These are phyloP conservation scores for Suillus lakei DNA, from an alignment of 768 basidiomycete genomes.

Conservation along the genomic window DNA sequence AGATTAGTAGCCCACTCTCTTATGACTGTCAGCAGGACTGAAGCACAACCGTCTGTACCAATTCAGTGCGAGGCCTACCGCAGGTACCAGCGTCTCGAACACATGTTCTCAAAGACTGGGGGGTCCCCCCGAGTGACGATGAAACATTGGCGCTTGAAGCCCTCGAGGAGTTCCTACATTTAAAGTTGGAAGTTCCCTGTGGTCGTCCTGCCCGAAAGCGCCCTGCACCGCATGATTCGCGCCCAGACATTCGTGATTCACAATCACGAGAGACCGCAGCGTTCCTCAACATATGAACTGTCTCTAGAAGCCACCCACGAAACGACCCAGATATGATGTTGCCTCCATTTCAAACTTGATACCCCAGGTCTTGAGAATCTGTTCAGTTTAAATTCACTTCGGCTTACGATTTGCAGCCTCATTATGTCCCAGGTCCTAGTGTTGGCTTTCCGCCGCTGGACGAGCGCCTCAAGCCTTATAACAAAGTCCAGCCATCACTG, in stretches of 20 bases:
- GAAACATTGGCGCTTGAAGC: constrained; percentile 43
- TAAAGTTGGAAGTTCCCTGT: background rate
- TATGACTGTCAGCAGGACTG: constrained; percentile 19
- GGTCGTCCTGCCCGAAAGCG: background rate
- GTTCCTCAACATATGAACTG: background rate
- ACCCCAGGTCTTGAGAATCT: constrained; percentile 46
- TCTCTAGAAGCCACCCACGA: constrained; percentile 24
- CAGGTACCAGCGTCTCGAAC: background rate
- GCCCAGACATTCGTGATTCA: background rate
- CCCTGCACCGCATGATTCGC: background rate
- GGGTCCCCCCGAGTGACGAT: constrained; percentile 31
- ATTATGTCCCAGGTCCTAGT: constrained; percentile 24
- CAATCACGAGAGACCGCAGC: constrained; percentile 15
- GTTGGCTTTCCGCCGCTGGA: constrained; percentile 22
- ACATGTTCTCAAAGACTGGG: constrained; percentile 45
- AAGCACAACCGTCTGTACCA: constrained; percentile 23
- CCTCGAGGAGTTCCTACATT: constrained; percentile 46
- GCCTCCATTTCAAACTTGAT: constrained; percentile 43
- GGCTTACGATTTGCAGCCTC: constrained; percentile 28
- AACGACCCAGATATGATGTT: constrained; percentile 41
- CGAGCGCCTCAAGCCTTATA: constrained; percentile 36
- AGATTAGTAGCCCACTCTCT: background rate
- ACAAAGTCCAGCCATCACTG: constrained; percentile 39
- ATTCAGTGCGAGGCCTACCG: constrained; percentile 27
- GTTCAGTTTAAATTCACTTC: background rate